Base-by-base conservation (phyloP, 2,329 filamentous ascomycete genomes). In the Colletotrichum abscissum region DNA sequence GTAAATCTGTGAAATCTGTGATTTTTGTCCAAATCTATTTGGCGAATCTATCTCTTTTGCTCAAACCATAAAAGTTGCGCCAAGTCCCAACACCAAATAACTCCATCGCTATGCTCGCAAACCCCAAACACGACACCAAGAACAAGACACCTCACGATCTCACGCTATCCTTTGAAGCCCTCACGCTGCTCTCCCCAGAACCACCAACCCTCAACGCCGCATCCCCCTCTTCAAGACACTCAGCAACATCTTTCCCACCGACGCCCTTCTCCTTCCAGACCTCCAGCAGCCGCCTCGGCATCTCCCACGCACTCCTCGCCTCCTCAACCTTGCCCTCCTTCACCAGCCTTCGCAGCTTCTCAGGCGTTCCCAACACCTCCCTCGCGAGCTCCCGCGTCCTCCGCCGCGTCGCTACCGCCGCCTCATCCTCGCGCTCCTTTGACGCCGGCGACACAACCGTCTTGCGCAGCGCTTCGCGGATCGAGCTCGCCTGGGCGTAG, bases 351-450 rank as follows among this genome's bases (percentile, higher is more conserved):
- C 88, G 86, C 74, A 96, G 79, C 76, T 89, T 86, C 42, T 86
- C 87, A 54, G 92, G 92, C 4, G 89, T 88, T 6, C 86, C 88
- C 7, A 95, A 80, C 7, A 91, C 91, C 83, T 92, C 91, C 69
- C 83, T 84, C 5, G 92, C 93, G 7, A 92, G 86, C 77, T 91
- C 86, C 74, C 86, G 88, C 75, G 84, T 87, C 72, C 81, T 80
- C 62, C 81, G 78, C 77, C 80, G 84, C 74, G 79, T 78, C 16
- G 78, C 76, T 28, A 79, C 78, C 22, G 82, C 80, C 9, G 82
- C 78, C 26, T 80, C 80, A n/a, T 81, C 78, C 22, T 79, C 79
- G 6, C 81, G 80, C 38, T 82, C 79, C 4, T 83, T 80, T 11
- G 84, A 84, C 55, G 85, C 84, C 2, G 88, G 88, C 3, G 84